Conservation (phyloP, 202 grass and related monocot species). For the Setaria italica region DNA sequence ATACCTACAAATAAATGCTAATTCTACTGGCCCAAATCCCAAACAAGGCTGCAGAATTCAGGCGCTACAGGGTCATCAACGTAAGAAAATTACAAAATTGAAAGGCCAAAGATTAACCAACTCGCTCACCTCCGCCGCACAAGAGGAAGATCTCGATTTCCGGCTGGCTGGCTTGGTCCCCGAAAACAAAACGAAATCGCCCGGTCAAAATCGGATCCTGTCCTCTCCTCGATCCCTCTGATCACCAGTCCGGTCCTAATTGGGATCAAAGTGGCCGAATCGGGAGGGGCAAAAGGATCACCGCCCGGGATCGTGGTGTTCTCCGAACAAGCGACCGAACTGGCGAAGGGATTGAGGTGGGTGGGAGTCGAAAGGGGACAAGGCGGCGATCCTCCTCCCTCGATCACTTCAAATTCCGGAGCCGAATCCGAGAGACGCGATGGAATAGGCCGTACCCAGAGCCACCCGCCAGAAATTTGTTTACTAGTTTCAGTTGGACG, state of each 20-base stretch:
- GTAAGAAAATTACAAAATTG: no score
- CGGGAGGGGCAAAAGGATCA: not conserved
- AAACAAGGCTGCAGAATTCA: not conserved
- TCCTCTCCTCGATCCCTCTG: not conserved
- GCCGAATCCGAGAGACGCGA: conserved; percentile 22
- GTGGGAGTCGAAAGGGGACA: not conserved
- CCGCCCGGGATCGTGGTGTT: not conserved
- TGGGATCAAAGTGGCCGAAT: not conserved
- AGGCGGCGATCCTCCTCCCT: not conserved
- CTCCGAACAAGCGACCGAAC: not conserved
- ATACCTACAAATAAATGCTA: not conserved
- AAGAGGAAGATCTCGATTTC: not conserved
- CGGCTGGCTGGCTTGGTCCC: no score
- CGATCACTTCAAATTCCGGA: conserved; percentile 33
- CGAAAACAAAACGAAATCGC: not conserved
- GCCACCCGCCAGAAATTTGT: conserved; percentile 15
- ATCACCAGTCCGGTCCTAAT: not conserved
- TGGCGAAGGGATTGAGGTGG: conserved; percentile 20
- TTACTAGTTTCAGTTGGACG: not conserved
- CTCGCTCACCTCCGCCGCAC: conserved; percentile 9
- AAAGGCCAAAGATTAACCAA: not conserved
- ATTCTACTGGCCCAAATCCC: not conserved
- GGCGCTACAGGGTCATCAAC: no score
- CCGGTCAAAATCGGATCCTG: conserved; percentile 34
- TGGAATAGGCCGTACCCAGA: not conserved